A percentile compares a stretch with the other conserved stretches of the same genome.
Evolutionary conservation across 1,139 yeast species (phyloP).

Genomic region (Hansenula lynferdii): DNA sequence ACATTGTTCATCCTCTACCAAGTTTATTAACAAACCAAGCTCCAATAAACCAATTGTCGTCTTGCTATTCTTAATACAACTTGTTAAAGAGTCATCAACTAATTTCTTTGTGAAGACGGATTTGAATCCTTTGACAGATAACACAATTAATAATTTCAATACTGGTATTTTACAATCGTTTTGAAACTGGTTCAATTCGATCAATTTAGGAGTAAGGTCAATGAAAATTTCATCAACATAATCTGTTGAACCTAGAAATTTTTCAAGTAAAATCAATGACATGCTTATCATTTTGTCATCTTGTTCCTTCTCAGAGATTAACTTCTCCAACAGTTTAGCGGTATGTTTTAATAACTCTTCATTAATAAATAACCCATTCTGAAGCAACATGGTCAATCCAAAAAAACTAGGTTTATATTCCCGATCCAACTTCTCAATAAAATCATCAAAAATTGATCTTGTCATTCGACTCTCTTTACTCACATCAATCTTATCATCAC

Average conservation of each 20-base stretch:
- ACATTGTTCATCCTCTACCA: conserved; percentile 6
- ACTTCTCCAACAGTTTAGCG: background rate
- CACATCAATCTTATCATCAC: background rate
- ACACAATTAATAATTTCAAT: conserved; percentile 8
- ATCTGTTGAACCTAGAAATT: background rate
- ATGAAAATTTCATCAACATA: background rate
- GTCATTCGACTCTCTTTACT: conserved; percentile 6
- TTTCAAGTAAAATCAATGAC: conserved; percentile 5
- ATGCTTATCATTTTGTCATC: background rate
- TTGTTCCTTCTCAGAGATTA: too few relatives aligned
- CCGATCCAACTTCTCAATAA: background rate
- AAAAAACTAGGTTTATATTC: conserved; percentile 6
- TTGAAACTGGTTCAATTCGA: background rate
- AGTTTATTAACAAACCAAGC: conserved; percentile 11
- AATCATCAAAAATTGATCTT: conserved; percentile 6
- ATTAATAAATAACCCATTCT: conserved; percentile 4
- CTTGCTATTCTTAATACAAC: background rate
- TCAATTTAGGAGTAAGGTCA: background rate
- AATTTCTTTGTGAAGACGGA: background rate
- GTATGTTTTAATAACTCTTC: background rate
- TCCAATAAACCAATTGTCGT: conserved; percentile 9
- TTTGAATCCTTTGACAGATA: conserved; percentile 3
- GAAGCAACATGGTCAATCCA: conserved; percentile 8
- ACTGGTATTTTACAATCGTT: background rate
- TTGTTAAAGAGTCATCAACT: background rate